These are phyloP conservation scores for Diospyros kaki DNA, from an alignment of 148 eudicot genomes.

Conservation along the genomic window DNA sequence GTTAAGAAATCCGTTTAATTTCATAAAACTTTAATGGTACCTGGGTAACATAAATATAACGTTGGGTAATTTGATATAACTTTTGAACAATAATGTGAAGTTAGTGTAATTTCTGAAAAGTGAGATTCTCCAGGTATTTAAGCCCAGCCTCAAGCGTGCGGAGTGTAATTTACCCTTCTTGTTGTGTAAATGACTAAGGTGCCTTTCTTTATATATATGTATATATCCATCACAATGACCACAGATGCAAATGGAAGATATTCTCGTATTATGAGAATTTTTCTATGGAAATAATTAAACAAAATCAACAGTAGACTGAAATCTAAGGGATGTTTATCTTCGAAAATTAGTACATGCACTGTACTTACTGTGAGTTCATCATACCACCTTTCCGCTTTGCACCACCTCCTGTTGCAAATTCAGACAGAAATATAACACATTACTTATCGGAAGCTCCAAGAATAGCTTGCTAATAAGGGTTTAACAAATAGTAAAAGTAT, in stretches of 20 bases:
- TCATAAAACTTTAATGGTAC: no score
- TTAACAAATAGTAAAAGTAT: background rate
- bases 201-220: no score
- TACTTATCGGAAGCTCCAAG: constrained; percentile 8
- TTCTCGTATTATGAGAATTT: background rate
- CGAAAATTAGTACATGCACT: background rate
- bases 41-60: no score
- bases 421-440: background rate
- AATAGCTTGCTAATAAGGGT: background rate
- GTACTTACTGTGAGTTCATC: constrained; percentile 38
- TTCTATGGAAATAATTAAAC: background rate
- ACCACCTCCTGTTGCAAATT: constrained; percentile 37
- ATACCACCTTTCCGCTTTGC: constrained; percentile 18
- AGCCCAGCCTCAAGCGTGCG: no score
- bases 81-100: no score
- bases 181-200: no score
- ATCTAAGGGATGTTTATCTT: background rate
- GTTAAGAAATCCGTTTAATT: no score
- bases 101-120: no score
- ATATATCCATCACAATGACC: background rate
- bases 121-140: no score
- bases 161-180: no score
- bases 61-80: no score
- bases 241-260: background rate
- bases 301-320: constrained; percentile 2